These are phyloP conservation scores for Cyberlindnera mrakii DNA, from an alignment of 805 yeast genomes.

Conservation along the genomic window DNA sequence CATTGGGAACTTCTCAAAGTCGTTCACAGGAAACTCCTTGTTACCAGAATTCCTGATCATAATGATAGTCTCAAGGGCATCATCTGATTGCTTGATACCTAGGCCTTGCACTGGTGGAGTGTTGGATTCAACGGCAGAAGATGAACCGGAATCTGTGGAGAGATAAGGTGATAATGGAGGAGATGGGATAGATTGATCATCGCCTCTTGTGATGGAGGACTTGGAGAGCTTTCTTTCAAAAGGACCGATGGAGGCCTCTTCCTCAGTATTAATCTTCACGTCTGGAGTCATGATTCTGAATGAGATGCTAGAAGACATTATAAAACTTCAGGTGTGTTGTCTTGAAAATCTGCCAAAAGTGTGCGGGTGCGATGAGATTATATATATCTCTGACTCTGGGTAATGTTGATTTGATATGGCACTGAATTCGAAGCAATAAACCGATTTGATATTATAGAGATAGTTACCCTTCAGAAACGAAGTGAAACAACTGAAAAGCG, in stretches of 20 bases:
- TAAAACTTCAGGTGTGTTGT: neutral
- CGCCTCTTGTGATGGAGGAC: constrained; percentile 19
- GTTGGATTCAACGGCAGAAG: neutral
- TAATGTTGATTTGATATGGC: neutral
- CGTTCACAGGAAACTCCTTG: constrained; percentile 42
- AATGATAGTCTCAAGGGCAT: constrained; percentile 14
- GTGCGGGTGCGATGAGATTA: too few species aligned
- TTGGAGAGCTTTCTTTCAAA: constrained; percentile 22
- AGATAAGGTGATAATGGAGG: constrained; percentile 42
- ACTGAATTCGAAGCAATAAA: neutral
- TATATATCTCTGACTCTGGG: neutral
- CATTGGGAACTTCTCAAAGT: constrained; percentile 38
- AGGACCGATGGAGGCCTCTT: constrained; percentile 6
- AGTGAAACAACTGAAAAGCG: neutral
- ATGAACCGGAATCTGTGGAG: constrained; percentile 2
- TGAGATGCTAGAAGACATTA: constrained; percentile 13
- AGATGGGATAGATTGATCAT: constrained; percentile 32
- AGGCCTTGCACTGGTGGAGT: too few species aligned
- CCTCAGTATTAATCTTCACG: constrained; percentile 9
- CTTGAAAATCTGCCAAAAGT: neutral
- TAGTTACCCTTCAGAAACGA: neutral
- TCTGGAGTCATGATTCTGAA: constrained; percentile 24
- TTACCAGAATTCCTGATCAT: constrained; percentile 9
- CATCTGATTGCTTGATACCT: neutral
- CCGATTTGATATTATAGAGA: neutral